Evolutionary conservation across 192 early-diverging fungal genomes (phyloP).

Genomic region (Podila epicladia): DNA sequence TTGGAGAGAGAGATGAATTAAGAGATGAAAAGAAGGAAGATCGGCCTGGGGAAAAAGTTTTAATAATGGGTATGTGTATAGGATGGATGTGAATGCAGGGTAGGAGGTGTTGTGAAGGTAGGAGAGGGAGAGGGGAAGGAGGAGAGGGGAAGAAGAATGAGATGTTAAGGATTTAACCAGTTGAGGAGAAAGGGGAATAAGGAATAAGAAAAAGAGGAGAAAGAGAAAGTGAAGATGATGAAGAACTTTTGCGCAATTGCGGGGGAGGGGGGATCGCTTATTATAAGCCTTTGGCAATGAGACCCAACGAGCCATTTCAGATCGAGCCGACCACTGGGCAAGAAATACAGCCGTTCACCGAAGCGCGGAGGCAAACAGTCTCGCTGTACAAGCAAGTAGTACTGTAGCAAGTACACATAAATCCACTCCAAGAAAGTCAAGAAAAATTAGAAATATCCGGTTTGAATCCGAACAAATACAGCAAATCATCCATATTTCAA

Average conservation of each 20-base stretch:
- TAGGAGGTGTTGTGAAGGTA: not conserved
- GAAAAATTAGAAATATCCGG: too few relatives aligned
- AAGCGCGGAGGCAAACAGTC: too few relatives aligned
- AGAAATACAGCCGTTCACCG: too few relatives aligned
- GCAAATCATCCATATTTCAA: too few relatives aligned
- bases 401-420: too few relatives aligned
- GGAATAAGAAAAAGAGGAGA: not conserved
- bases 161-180: not conserved
- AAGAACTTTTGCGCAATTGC: not conserved
- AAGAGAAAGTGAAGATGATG: not conserved
- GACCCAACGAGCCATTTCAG: not conserved
- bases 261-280: not conserved
- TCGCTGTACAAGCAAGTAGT: too few relatives aligned
- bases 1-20: not conserved
- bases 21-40: not conserved
- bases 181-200: not conserved
- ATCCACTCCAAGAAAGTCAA: too few relatives aligned
- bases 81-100: conserved; percentile 1
- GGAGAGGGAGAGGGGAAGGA: not conserved
- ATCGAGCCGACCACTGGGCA: not conserved
- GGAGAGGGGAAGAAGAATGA: not conserved
- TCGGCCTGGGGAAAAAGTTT: not conserved
- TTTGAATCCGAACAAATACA: too few relatives aligned
- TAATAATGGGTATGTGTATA: not conserved
- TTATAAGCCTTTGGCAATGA: too few relatives aligned